A percentile compares a stretch with the other conserved stretches of the same genome.
These are phyloP conservation scores for Xylariomycetidae sp. DNA, from an alignment of 2,329 filamentous ascomycete genomes.

Conservation along the genomic window DNA sequence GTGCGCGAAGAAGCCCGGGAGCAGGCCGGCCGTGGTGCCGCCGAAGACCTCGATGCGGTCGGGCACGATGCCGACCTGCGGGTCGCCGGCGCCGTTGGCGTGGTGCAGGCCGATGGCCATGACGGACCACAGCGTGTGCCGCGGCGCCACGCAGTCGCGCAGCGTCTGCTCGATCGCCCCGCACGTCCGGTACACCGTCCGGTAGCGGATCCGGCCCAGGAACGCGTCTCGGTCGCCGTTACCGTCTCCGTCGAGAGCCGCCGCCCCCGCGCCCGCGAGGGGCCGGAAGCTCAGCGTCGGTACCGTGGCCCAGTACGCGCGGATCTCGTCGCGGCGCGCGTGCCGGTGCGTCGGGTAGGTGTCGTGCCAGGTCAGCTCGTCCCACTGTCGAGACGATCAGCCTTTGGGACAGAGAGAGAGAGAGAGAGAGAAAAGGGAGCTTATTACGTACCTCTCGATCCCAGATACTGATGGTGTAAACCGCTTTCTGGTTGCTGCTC, in stretches of 20 bases:
- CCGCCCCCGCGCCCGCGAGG: no score
- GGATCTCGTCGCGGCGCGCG: constrained; percentile 9
- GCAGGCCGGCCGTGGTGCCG: constrained; percentile 4
- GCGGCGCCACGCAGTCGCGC: constrained; percentile 9
- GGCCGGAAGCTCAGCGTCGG: constrained; percentile 1
- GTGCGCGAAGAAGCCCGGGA: constrained; percentile 15
- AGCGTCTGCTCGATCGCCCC: constrained; percentile 9
- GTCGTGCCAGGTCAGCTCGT: constrained; percentile 19
- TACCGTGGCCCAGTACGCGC: constrained; percentile 10
- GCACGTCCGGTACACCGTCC: constrained; percentile 12
- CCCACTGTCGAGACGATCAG: constrained; percentile 4
- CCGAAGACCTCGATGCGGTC: constrained; percentile 17
- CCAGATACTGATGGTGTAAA: constrained; percentile 19
- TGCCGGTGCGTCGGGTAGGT: constrained; percentile 9
- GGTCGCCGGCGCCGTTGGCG: constrained; percentile 14
- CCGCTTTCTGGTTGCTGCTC: constrained; percentile 6
- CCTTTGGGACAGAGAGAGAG: no score
- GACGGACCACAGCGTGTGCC: constrained; percentile 13
- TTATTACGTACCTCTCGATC: constrained; percentile 19
- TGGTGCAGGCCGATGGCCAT: constrained; percentile 12
- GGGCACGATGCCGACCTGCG: constrained; percentile 12
- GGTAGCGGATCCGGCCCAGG: constrained; percentile 13
- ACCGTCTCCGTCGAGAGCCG: no score
- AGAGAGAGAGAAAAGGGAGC: no score
- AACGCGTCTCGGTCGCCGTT: constrained; percentile 8